A percentile compares a stretch with the other conserved stretches of the same genome.
Conservation (phyloP, 192 early-diverging fungal genomes). For the Linnemannia schmuckeri region DNA sequence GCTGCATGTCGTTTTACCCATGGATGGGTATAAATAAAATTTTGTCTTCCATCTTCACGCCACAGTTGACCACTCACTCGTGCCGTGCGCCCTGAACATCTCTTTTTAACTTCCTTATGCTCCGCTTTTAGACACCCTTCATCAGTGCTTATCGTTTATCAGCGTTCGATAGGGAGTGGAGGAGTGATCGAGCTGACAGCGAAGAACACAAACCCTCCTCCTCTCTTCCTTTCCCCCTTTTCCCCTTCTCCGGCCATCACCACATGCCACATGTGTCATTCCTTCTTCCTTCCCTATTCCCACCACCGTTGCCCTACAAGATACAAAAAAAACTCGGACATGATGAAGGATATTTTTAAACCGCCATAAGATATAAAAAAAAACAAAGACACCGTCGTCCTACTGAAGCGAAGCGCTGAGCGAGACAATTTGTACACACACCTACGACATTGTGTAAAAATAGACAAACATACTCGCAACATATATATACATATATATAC, state of each 20-base stretch:
- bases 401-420: background rate
- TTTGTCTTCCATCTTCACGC: background rate
- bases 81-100: background rate
- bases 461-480: background rate
- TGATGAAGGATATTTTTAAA: background rate
- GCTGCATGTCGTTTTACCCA: conserved; percentile 6
- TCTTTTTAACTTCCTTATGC: background rate
- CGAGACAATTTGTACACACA: background rate
- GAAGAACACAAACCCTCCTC: background rate
- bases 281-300: background rate
- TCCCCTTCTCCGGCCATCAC: background rate
- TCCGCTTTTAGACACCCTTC: background rate
- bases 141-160: too few relatives aligned
- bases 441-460: background rate
- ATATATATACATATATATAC: background rate
- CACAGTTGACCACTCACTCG: background rate
- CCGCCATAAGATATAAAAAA: background rate
- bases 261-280: background rate
- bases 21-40: background rate
- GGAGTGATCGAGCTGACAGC: too few relatives aligned
- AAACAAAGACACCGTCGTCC: background rate
- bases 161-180: too few relatives aligned
- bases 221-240: background rate
- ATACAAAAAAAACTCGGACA: background rate
- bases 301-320: background rate